Base-by-base conservation (phyloP, 75 land plant genomes). In the Larix kaempferi region DNA sequence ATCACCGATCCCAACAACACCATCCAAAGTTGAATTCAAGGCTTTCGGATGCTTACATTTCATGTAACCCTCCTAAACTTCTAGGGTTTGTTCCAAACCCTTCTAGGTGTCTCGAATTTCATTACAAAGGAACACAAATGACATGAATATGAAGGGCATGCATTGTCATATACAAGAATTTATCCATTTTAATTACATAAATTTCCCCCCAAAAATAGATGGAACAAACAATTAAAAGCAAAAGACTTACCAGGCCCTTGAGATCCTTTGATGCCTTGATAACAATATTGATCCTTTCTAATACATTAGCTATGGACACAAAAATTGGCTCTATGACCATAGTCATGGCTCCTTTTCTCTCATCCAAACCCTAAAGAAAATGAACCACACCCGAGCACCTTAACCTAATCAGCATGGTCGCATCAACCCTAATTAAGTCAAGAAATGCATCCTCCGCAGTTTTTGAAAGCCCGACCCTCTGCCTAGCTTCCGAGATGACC, bases 311-410 rank as follows among this genome's bases (percentile, higher is more conserved):
- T 21, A 93, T 91, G 14, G 98, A 92, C 1, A 98, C 95, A 67
- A 94, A 97, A 56, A 97, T 80, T 23, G 99, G 98, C 81, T 97
- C 99, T 2, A 98, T 97, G 22, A 94, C 99, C 95, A 97, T 91
- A 5, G 99, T 92, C 98, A 97, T 94, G 25, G 94, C 95, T 57
- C 84, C 90, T 90, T 97, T 97, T 75, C 77, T 94, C 92, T 97
- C 99, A 57, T 97, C 99, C 60, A 97, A 79, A 4, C 86, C 95
- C 87, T 94, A 95, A 56, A 97, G 88, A 23, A 97, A 95, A 62
- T 96, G 95, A 26, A 97, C 87, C 15, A 97, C 98, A 0, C 98
- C 99, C 3, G 99, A 95, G 69, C 94, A 98, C 74, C 99, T 75
- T 65, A 97, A 71, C 62, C 94, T 86, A 33, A 94, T 90, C 26